Percentiles rank a stretch among this genome's conserved stretches.
phyloP scores from a whole-genome alignment of 768 basidiomycete species.

The Trametes coccinea region DNA sequence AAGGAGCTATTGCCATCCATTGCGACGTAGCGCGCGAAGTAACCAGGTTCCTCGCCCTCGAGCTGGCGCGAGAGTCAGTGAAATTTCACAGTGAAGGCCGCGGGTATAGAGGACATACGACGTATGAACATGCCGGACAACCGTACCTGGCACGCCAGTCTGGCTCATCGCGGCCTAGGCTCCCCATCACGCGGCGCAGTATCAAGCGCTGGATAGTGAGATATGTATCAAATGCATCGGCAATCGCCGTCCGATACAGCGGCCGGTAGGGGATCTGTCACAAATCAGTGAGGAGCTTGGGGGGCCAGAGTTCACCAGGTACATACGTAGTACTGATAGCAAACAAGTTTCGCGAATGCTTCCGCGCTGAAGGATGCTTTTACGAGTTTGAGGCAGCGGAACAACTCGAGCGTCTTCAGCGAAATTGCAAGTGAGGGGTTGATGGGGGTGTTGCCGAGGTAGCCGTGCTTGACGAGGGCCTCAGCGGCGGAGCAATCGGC shows the following conservation, averaged over 20 bases:
- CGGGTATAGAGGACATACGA: conserved; percentile 22
- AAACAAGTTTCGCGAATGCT: conserved; percentile 23
- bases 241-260: conserved; percentile 28
- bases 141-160: conserved; percentile 38
- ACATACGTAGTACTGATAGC: conserved; percentile 22
- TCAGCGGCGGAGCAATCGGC: neutral
- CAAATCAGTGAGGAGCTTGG: neutral
- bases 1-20: conserved; percentile 25
- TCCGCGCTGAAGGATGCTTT: conserved; percentile 26
- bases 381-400: conserved; percentile 7
- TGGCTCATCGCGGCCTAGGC: conserved; percentile 31
- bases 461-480: conserved; percentile 14
- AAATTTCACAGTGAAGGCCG: no score
- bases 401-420: conserved; percentile 20
- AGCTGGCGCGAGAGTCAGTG: conserved; percentile 21
- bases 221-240: conserved; percentile 39
- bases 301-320: neutral
- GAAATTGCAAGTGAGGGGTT: conserved; percentile 16
- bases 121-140: conserved; percentile 41
- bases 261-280: conserved; percentile 31
- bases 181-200: conserved; percentile 23
- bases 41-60: conserved; percentile 30
- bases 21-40: conserved; percentile 6
- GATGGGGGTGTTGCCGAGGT: conserved; percentile 4
- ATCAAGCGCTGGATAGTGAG: conserved; percentile 30